Percentiles rank a stretch among this genome's conserved stretches.
Conservation (phyloP, 257 asterid genomes). For the Eucommia ulmoides region DNA sequence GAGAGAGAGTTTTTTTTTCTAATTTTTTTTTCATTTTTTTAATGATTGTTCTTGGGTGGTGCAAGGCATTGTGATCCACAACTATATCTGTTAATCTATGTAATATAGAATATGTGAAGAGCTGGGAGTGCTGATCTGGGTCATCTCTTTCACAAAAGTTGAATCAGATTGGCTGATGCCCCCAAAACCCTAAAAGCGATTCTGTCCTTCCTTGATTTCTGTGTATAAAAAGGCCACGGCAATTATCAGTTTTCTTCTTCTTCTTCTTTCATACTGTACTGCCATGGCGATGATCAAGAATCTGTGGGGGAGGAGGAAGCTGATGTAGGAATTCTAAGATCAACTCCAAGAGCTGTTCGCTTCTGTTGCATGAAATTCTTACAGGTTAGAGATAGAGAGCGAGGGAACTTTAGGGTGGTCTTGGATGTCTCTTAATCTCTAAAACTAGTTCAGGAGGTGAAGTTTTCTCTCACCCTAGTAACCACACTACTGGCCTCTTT, state of each 20-base stretch:
- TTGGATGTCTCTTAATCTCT: too few relatives aligned
- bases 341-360: slow-evolving; percentile 6
- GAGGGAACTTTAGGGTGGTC: too few relatives aligned
- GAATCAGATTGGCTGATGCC: slow-evolving; percentile 35
- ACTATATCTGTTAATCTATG: not conserved
- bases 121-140: slow-evolving; percentile 59
- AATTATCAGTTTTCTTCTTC: slow-evolving; percentile 9
- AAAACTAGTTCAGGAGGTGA: too few relatives aligned
- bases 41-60: not conserved
- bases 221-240: too few relatives aligned
- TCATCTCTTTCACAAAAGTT: slow-evolving; percentile 56
- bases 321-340: slow-evolving; percentile 1
- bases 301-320: slow-evolving; percentile 7
- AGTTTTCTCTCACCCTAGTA: too few relatives aligned
- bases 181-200: slow-evolving; percentile 74
- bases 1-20: too few relatives aligned
- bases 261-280: slow-evolving; percentile 9
- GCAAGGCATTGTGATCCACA: not conserved
- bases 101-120: slow-evolving; percentile 8
- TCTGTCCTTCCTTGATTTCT: slow-evolving; percentile 75
- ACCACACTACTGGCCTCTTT: too few relatives aligned
- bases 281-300: too few relatives aligned
- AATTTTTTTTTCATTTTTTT: too few relatives aligned
- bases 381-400: too few relatives aligned
- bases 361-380: too few relatives aligned